Evolutionary conservation across 169 alveolate genomes (phyloP).

Genomic region (Hepatocystis sp.): DNA sequence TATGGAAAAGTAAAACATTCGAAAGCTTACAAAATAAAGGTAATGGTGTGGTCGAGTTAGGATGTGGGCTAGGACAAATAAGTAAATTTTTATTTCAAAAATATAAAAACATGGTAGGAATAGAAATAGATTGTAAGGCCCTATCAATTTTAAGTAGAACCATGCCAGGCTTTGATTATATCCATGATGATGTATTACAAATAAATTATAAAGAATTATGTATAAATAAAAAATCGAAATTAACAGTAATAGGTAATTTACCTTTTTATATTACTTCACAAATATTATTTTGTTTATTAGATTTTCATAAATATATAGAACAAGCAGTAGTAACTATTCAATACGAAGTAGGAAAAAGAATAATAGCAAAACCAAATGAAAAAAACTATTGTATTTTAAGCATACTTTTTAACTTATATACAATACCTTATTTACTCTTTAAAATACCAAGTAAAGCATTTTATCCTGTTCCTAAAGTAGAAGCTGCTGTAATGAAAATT

Average conservation of each 20-base stretch:
- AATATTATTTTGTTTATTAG: constrained; percentile 87
- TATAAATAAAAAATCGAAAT: constrained; percentile 73
- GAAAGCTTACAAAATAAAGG: constrained; percentile 64
- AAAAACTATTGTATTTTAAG: constrained; percentile 82
- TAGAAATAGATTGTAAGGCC: constrained; percentile 89
- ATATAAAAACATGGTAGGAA: constrained; percentile 86
- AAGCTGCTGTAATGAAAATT: constrained; percentile 81
- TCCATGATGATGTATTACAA: constrained; percentile 90
- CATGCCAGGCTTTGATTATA: constrained; percentile 85
- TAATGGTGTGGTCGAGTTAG: constrained; percentile 86
- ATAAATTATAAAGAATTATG: constrained; percentile 84
- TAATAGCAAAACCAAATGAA: constrained; percentile 81
- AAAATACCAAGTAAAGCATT: constrained; percentile 86
- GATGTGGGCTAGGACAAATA: constrained; percentile 90
- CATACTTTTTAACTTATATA: constrained; percentile 81
- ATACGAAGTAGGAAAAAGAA: constrained; percentile 87
- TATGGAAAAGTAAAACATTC: background rate
- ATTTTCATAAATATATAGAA: constrained; percentile 82
- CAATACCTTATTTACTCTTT: constrained; percentile 78
- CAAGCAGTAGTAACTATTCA: constrained; percentile 88
- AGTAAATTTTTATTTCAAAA: constrained; percentile 81
- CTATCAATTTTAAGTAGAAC: constrained; percentile 84
- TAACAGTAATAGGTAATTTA: constrained; percentile 87
- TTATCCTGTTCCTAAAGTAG: constrained; percentile 88
- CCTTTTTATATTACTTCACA: constrained; percentile 90